Base-by-base conservation (phyloP, 768 basidiomycete genomes). In the Pleurotus sapidus region DNA sequence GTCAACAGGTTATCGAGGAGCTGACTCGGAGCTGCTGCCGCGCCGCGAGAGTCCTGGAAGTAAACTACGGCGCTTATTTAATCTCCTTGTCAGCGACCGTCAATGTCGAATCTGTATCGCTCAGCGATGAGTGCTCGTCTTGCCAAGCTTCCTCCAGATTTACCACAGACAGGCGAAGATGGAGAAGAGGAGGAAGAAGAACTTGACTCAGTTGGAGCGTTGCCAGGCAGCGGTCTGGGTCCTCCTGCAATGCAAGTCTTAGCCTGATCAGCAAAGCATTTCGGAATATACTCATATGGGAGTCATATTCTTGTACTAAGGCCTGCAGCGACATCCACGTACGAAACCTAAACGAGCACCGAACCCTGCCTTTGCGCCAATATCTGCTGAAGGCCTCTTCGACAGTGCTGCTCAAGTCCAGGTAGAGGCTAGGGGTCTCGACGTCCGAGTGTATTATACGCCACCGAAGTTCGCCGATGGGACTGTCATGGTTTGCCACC, bases 401-500 rank as follows among this genome's bases (percentile, higher is more conserved):
- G 71, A 77, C 0, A 83, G 92, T 60, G 95, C 96, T 7, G 72
- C 88, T 2, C 87, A 93, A 64, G 87, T 98, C 45, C 68, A 79
- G 0, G 84, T 95, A 15, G 77, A 84, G 4, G 66, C 74, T 11
- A 76, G 85, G 5, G 75, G 75, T 17, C 82, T 93, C 4, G 85
- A 89, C 48, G 83, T 86, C 63, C 80, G 95, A 27, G 88, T 86
- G 8, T 97, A 98, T 71, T 91, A 95, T 68, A 89, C 92, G 0
- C 82, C 89, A 1, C 84, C 94, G 1, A 77, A 77, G 48, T 69
- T 72, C 27, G 61, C 73, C 17, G 74, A 77, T 51, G 80, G 77
- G 37, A 87, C 89, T 0, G 84, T 96, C 3, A 82, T 98, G 68
- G 80, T 98, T 4, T 95, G 92, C 72, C 95, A 97, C 65, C 96